phyloP scores from a whole-genome alignment of 352 stramenopile genomes.

The Globisporangium spinosum region DNA sequence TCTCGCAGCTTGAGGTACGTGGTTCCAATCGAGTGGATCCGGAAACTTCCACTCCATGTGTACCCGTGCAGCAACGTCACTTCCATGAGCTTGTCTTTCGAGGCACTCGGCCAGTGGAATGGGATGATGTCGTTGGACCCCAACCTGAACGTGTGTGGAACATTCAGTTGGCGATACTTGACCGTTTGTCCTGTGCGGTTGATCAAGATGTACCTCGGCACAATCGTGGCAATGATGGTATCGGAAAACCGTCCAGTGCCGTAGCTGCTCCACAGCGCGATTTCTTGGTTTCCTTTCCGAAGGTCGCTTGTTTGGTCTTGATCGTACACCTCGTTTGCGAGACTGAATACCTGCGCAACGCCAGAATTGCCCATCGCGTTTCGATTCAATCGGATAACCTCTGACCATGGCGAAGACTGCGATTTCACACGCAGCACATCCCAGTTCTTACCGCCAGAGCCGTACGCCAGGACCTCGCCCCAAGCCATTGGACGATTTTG shows the following conservation, averaged over 20 bases:
- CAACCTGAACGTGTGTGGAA: constrained; percentile 68
- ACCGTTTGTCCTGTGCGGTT: constrained; percentile 82
- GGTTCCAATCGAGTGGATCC: constrained; percentile 80
- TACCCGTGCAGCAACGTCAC: constrained; percentile 79
- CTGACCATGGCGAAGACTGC: constrained; percentile 73
- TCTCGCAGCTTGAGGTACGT: constrained; percentile 85
- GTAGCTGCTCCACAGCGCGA: constrained; percentile 85
- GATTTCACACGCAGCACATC: constrained; percentile 81
- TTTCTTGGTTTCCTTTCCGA: constrained; percentile 65
- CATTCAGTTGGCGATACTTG: constrained; percentile 80
- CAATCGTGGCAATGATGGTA: constrained; percentile 84
- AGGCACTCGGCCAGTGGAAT: constrained; percentile 83
- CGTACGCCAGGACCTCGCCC: constrained; percentile 76
- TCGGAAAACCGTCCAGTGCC: constrained; percentile 78
- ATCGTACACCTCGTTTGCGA: constrained; percentile 62
- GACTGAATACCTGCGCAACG: constrained; percentile 81
- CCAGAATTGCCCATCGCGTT: constrained; percentile 89
- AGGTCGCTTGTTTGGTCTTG: constrained; percentile 64
- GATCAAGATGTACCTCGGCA: constrained; percentile 86
- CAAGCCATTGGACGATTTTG: constrained; percentile 78
- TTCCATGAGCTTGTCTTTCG: constrained; percentile 77
- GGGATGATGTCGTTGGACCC: constrained; percentile 71
- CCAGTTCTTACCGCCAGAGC: constrained; percentile 72
- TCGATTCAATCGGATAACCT: constrained; percentile 79
- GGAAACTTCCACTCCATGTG: constrained; percentile 85